Percentiles rank a stretch among this genome's conserved stretches.
Evolutionary conservation across 192 early-diverging fungal species (phyloP).

Genomic region (Linderina pennispora): DNA sequence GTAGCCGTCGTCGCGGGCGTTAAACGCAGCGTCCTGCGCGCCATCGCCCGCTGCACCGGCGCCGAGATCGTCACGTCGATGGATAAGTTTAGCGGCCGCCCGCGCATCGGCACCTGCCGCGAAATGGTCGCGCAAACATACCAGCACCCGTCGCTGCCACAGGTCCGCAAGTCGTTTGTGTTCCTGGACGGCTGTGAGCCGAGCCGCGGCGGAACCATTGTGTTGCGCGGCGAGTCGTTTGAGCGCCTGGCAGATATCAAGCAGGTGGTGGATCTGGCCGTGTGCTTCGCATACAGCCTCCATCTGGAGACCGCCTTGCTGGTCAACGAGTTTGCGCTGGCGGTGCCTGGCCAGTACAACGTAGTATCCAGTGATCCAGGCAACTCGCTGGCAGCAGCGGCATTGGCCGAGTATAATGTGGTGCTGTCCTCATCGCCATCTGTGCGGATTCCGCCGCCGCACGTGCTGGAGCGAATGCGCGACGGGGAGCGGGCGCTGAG

Average conservation of each 20-base stretch:
- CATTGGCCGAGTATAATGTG: constrained; percentile 55
- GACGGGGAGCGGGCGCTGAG: constrained; percentile 49
- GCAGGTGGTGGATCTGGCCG: constrained; percentile 72
- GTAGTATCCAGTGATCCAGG: neutral
- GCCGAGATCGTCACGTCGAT: constrained; percentile 79
- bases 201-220: constrained; percentile 78
- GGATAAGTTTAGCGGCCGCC: constrained; percentile 68
- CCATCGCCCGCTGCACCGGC: constrained; percentile 78
- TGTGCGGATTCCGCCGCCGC: constrained; percentile 82
- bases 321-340: constrained; percentile 68
- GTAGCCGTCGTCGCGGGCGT: constrained; percentile 84
- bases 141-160: constrained; percentile 73
- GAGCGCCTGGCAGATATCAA: constrained; percentile 70
- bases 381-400: constrained; percentile 39
- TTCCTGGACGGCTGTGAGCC: constrained; percentile 81
- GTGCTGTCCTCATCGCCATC: constrained; percentile 85
- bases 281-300: constrained; percentile 83
- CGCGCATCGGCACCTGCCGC: constrained; percentile 73
- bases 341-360: constrained; percentile 29
- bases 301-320: constrained; percentile 79
- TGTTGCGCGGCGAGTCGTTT: constrained; percentile 77
- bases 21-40: constrained; percentile 78
- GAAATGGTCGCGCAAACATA: constrained; percentile 74
- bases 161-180: constrained; percentile 78
- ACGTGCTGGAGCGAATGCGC: constrained; percentile 62